Evolutionary conservation across 2,329 filamentous ascomycete species (phyloP).

Genomic region (Cryphonectria japonica): DNA sequence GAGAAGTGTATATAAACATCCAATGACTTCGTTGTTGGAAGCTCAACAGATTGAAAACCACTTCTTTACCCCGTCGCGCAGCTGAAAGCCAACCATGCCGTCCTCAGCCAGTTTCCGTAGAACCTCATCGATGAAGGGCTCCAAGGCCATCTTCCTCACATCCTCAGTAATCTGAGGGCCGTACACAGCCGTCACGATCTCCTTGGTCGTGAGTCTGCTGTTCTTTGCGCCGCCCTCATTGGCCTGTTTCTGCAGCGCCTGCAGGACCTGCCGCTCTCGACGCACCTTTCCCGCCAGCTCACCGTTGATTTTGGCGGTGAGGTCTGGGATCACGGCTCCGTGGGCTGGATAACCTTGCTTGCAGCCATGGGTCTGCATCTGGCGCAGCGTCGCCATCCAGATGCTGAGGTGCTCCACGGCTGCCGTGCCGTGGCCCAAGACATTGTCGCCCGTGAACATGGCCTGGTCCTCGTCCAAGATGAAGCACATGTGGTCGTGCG

Average conservation of each 20-base stretch:
- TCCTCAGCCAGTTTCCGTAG: constrained; percentile 49
- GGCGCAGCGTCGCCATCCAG: constrained; percentile 42
- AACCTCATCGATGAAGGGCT: constrained; percentile 49
- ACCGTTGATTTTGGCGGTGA: constrained; percentile 42
- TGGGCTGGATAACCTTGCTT: constrained; percentile 49
- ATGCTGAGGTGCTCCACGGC: constrained; percentile 77
- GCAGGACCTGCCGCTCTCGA: constrained; percentile 46
- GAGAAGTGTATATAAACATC: neutral
- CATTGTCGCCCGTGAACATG: constrained; percentile 88
- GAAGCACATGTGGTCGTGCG: constrained; percentile 80
- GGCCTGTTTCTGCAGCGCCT: constrained; percentile 35
- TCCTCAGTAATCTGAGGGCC: constrained; percentile 43
- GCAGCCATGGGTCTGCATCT: constrained; percentile 39
- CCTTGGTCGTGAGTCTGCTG: constrained; percentile 41
- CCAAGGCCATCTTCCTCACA: constrained; percentile 42
- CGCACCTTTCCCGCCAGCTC: constrained; percentile 44
- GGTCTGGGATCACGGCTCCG: constrained; percentile 43
- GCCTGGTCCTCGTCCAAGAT: constrained; percentile 77
- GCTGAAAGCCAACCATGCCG: constrained; percentile 45
- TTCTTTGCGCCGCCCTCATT: constrained; percentile 29
- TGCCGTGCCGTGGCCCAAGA: constrained; percentile 83
- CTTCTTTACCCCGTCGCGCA: constrained; percentile 40
- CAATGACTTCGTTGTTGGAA: neutral
- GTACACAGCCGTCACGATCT: constrained; percentile 49
- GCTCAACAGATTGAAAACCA: constrained; percentile 39